Conservation (phyloP, 176 grass and related monocot genomes). For the Cenchrus americanus region DNA sequence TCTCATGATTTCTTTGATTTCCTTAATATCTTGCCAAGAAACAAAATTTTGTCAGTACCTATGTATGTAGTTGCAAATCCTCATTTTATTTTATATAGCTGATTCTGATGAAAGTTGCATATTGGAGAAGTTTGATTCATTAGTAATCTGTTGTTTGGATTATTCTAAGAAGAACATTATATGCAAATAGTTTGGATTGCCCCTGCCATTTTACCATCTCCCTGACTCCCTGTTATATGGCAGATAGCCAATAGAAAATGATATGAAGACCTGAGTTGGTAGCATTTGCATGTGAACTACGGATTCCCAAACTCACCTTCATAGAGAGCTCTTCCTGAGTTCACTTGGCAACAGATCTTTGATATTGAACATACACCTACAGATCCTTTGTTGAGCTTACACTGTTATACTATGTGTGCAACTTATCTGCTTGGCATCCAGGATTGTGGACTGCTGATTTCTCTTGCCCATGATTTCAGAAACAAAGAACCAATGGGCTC, state of each 20-base stretch:
- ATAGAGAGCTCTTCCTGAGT: neutral
- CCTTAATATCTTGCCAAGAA: neutral
- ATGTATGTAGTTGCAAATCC: neutral
- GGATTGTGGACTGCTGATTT: constrained; percentile 31
- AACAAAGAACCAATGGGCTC: constrained; percentile 99
- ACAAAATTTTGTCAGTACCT: neutral
- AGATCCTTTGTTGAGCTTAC: constrained; percentile 5
- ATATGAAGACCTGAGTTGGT: neutral
- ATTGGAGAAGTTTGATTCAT: constrained; percentile 11
- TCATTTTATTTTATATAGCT: neutral
- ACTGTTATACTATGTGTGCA: constrained; percentile 19
- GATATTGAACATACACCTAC: neutral
- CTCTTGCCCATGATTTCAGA: constrained; percentile 57
- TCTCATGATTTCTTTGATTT: constrained; percentile 3
- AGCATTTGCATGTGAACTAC: constrained; percentile 9
- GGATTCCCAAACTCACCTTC: neutral
- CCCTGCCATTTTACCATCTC: neutral
- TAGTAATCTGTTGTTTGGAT: constrained; percentile 11
- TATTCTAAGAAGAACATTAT: constrained; percentile 8
- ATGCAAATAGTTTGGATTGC: constrained; percentile 5
- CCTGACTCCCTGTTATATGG: neutral
- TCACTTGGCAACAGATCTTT: constrained; percentile 10
- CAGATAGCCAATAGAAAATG: neutral
- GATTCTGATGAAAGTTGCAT: neutral
- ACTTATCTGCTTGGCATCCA: constrained; percentile 20